Evolutionary conservation across 2,329 filamentous ascomycete species (phyloP), one percentile per base, ranked within the genome.

Genomic region (Paracoccidioides lutzii): DNA sequence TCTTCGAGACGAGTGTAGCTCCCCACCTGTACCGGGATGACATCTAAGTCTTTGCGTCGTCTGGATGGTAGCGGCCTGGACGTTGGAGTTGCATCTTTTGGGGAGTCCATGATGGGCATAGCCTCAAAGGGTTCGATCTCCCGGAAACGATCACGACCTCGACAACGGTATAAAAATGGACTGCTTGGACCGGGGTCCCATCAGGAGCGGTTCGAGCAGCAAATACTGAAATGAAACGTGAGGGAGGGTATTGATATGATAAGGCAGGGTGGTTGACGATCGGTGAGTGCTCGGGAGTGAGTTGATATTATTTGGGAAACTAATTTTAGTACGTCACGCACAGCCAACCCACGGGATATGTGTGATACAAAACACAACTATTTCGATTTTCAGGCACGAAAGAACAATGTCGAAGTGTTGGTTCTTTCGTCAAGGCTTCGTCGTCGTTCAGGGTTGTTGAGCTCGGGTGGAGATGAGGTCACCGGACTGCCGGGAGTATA

Each of bases 1-100:
- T 96, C 88, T 63, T 87, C 84, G 64, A 90, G 82, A 66, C 91
- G 84, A 65, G 81, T 80, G 72, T 94, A 96, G 66, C 86, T 83
- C 62, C 90, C 88, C 65, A 93, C 78, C 48, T 69, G 64, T 63
- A 75, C 67, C 58, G 62, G 59, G 44, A 65, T 57, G 58, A 63
- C 55, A 61, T 65, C 61, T 59, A 59, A 54, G 58, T 66, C 59
- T 58, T 56, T 51, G 60, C 68, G 53, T 5, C 46, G 12, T 40
- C 67, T 69, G 50, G 71, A 68, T 63, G 71, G 69, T 40, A 69
- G 71, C 62, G 72, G 67, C 60, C 73, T 70, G 62, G 67, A 64
- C 59, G 70, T 67, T 60, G 72, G 68, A 66, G 76, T 74, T 61
- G 41, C 53, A 62, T 53, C 15, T 7, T 45, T 45, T 9, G 52